A percentile compares a stretch with the other conserved stretches of the same genome.
These are phyloP conservation scores for Melampsora americana DNA, from an alignment of 1,284 basidiomycete species.

Conservation along the genomic window DNA sequence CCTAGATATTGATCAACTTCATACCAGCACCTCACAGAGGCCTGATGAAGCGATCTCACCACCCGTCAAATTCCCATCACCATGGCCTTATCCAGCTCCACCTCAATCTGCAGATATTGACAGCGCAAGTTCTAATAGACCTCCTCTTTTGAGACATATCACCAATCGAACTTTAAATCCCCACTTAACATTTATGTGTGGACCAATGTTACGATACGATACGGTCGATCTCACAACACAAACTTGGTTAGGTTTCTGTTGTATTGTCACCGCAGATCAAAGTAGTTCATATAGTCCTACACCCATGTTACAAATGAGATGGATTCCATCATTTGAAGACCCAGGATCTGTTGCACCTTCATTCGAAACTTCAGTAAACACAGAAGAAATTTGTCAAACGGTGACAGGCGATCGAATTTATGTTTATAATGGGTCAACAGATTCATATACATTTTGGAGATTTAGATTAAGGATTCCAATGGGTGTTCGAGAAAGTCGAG, in stretches of 20 bases:
- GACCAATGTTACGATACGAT: conserved; percentile 86
- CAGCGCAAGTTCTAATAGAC: background rate
- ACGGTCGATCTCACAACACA: conserved; percentile 72
- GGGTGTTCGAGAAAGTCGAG: conserved; percentile 67
- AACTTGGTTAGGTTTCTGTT: conserved; percentile 65
- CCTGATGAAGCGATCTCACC: background rate
- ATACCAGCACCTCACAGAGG: background rate
- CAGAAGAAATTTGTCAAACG: conserved; percentile 22
- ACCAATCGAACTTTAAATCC: conserved; percentile 31
- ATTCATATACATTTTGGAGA: conserved; percentile 71
- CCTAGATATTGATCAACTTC: background rate
- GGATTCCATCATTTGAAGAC: conserved; percentile 44
- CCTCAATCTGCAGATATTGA: background rate
- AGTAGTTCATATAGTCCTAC: conserved; percentile 55
- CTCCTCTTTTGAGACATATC: background rate
- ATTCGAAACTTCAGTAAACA: conserved; percentile 44
- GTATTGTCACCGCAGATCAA: conserved; percentile 56
- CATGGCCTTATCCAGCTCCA: conserved; percentile 1
- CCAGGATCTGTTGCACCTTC: conserved; percentile 46
- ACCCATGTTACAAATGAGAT: conserved; percentile 46
- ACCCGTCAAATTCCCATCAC: conserved; percentile 12
- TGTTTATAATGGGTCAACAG: conserved; percentile 68
- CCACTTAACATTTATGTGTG: conserved; percentile 56
- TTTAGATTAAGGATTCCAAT: conserved; percentile 84
- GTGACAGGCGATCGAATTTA: conserved; percentile 69